These are phyloP conservation scores for Verticillium nubilum DNA, from an alignment of 2,329 filamentous ascomycete genomes.

Conservation along the genomic window DNA sequence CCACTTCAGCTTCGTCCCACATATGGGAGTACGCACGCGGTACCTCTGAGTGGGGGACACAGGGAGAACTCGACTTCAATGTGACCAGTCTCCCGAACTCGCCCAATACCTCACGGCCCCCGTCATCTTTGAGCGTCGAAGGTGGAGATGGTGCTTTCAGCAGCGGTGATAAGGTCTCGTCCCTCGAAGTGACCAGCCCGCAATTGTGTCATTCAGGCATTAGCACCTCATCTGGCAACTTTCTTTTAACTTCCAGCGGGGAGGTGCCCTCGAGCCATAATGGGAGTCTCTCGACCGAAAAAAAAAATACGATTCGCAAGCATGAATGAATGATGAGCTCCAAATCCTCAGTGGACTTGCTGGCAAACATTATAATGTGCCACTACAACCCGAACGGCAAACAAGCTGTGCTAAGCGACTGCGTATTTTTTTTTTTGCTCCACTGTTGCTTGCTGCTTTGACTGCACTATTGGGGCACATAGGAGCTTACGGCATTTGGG, in stretches of 20 bases:
- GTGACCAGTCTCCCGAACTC: background rate
- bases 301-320: no score
- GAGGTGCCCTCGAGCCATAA: background rate
- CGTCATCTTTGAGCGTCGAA: background rate
- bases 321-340: no score
- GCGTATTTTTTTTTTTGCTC: background rate
- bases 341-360: no score
- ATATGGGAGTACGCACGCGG: background rate
- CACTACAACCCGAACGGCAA: no score
- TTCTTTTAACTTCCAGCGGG: background rate
- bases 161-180: background rate
- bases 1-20: background rate
- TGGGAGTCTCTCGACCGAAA: background rate
- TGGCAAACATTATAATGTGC: no score
- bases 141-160: background rate
- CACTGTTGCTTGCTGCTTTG: background rate
- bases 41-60: background rate
- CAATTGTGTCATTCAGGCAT: background rate
- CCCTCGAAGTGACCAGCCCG: background rate
- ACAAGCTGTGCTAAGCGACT: background rate
- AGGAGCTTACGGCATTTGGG: background rate
- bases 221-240: background rate
- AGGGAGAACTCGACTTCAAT: constrained; percentile 1
- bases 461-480: background rate
- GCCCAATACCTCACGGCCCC: background rate